Conservation (phyloP, 2,329 filamentous ascomycete genomes). For the Aspergillus floridensis region DNA sequence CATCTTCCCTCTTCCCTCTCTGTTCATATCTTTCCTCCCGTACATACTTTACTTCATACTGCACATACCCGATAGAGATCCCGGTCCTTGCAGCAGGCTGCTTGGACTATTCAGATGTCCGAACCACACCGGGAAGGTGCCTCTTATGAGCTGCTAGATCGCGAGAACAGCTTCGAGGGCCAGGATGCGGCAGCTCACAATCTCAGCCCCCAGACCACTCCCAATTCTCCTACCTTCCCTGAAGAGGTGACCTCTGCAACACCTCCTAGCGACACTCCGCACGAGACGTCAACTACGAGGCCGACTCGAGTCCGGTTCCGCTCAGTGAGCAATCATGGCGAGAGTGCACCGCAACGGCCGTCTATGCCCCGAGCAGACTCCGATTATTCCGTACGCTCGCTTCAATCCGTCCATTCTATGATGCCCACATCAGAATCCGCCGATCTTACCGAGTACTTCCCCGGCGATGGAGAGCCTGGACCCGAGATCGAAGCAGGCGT, state of each 20-base stretch:
- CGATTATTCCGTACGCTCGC: constrained; percentile 18
- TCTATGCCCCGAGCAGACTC: constrained; percentile 15
- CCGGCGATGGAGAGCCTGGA: neutral
- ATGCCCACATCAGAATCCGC: constrained; percentile 8
- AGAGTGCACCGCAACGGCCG: constrained; percentile 9
- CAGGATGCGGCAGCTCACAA: neutral
- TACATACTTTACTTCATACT: neutral
- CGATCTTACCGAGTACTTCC: constrained; percentile 10
- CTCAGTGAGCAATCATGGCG: constrained; percentile 15
- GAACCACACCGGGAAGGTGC: constrained; percentile 2
- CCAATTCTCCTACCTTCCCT: neutral
- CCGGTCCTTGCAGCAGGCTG: constrained; percentile 7
- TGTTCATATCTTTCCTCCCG: neutral
- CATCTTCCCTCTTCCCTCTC: neutral
- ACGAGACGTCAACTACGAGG: constrained; percentile 4
- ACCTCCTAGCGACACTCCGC: neutral
- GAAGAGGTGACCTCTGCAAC: neutral
- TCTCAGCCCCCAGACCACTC: neutral
- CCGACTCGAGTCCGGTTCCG: constrained; percentile 22
- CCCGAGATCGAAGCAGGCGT: neutral
- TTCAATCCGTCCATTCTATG: constrained; percentile 14
- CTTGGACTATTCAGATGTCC: constrained; percentile 6
- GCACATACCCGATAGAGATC: neutral
- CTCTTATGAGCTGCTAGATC: constrained; percentile 10
- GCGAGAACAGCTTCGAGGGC: constrained; percentile 6